Evolutionary conservation across 2,329 filamentous ascomycete species (phyloP).

Genomic region (Bipolaris oryzae): DNA sequence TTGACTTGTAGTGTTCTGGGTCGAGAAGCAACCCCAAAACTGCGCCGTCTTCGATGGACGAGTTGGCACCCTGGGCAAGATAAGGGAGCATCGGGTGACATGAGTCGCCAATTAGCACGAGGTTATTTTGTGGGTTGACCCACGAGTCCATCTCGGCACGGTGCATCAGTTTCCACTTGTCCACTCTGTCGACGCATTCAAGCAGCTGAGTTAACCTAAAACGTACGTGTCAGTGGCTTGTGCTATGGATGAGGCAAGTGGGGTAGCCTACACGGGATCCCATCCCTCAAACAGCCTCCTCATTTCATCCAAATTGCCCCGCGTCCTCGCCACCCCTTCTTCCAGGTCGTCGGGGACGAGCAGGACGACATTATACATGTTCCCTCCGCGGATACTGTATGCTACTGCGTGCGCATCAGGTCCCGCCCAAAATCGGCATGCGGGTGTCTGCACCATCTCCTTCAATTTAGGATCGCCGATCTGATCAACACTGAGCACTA

Average conservation of each 20-base stretch:
- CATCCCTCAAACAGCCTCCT: constrained; percentile 63
- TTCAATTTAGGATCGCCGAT: constrained; percentile 59
- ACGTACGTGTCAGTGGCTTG: constrained; percentile 5
- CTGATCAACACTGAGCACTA: constrained; percentile 61
- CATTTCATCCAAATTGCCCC: constrained; percentile 67
- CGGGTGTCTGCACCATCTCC: constrained; percentile 59
- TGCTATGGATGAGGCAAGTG: constrained; percentile 46
- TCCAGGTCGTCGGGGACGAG: constrained; percentile 69
- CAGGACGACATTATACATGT: constrained; percentile 70
- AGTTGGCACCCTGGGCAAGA: constrained; percentile 62
- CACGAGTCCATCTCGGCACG: constrained; percentile 43
- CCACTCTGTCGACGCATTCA: constrained; percentile 61
- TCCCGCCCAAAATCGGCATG: constrained; percentile 68
- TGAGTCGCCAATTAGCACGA: constrained; percentile 55
- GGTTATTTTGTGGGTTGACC: constrained; percentile 57
- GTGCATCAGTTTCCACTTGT: constrained; percentile 74
- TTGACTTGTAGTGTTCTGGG: constrained; percentile 19
- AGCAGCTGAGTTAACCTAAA: constrained; percentile 29
- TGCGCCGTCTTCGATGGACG: constrained; percentile 70
- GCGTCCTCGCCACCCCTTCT: constrained; percentile 56
- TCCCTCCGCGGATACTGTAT: constrained; percentile 65
- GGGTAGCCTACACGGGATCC: constrained; percentile 61
- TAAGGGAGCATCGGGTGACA: constrained; percentile 47
- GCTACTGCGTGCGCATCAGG: constrained; percentile 66
- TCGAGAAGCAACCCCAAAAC: constrained; percentile 64